Evolutionary conservation across 2,329 filamentous ascomycete genomes (phyloP), one percentile per base, ranked within the genome.

Genomic region (Dothiorella sarmentorum): DNA sequence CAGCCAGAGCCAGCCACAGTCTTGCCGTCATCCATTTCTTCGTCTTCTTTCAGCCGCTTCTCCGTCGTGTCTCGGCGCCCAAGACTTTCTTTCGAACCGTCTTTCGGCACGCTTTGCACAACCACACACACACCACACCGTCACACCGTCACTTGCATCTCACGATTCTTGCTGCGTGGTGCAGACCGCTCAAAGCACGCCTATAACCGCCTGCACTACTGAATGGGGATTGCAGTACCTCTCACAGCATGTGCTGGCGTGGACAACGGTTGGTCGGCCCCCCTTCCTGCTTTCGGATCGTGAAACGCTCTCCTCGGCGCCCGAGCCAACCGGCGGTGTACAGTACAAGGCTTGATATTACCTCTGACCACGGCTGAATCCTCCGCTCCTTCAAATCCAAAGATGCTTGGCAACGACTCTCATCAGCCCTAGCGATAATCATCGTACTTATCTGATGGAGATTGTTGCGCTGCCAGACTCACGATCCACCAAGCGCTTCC

Each of bases 171-270:
- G 27, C 27, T 24, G 3, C 26, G 27, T 27, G 13, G 27, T 24
- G 47, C 47, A 53, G 22, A 15, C 17, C 29, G 45, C 35, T n/a
- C 45, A n/a, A 4, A 7, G 49, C 49, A 17, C 33, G 15, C n/a
- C 33, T 29, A 53, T 53, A 53, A 18, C 49, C 49, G 49, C 49
- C 49, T 20, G 49, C 49, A 38, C 49, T 40, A 40, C 24, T 40
- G 10, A 40, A 37, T 40, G 10, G 22, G 15, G 9, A 29, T 38
- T 40, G 35, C 49, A 27, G 35, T 27, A 40, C 24, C 49, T 53
- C 17, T 24, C 49, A 40, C 24, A 13, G 15, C 49, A 7, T 40
- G 49, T n/a, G 20, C 15, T 40, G 49, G 24, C 35, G 33, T 31
- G 24, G 15, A 17, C 13, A 45, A 27, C 15, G 45, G 45, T n/a